Percentiles rank a stretch among this genome's conserved stretches.
These are phyloP conservation scores for Saccharomyces hybrid DNA, from an alignment of 1,139 yeast genomes.

Conservation along the genomic window DNA sequence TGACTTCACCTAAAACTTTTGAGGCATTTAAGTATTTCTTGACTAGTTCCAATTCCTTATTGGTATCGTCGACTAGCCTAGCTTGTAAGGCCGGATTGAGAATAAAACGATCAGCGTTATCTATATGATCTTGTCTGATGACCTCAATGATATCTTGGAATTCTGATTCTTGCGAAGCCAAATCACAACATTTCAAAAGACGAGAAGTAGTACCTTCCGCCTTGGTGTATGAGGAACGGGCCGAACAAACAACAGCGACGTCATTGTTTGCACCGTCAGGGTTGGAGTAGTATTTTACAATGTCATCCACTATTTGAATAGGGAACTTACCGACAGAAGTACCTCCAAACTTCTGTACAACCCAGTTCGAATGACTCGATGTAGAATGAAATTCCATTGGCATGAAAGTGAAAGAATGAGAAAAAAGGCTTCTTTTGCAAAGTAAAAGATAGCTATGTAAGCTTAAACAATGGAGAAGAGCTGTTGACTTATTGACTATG, in stretches of 20 bases:
- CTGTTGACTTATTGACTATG: neutral
- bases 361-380: conserved; percentile 41
- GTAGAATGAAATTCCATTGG: neutral
- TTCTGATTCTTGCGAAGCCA: conserved; percentile 49
- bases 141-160: conserved; percentile 47
- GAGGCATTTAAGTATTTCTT: conserved; percentile 74
- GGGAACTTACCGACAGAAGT: conserved; percentile 97
- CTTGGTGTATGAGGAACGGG: conserved; percentile 83
- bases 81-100: conserved; percentile 38
- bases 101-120: conserved; percentile 58
- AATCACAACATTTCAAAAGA: conserved; percentile 70
- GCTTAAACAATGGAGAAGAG: neutral
- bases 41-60: conserved; percentile 58
- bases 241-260: conserved; percentile 96
- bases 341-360: conserved; percentile 94
- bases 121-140: conserved; percentile 69
- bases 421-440: neutral
- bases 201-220: conserved; percentile 93
- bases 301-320: conserved; percentile 71
- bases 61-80: conserved; percentile 49
- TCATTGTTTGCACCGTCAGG: conserved; percentile 36
- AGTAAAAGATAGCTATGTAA: neutral
- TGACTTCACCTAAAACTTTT: conserved; percentile 83
- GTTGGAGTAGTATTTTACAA: conserved; percentile 57
- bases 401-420: neutral